Evolutionary conservation across 2,329 filamentous ascomycete species (phyloP), one percentile per base, ranked within the genome.

Genomic region (Penicillium sp.): DNA sequence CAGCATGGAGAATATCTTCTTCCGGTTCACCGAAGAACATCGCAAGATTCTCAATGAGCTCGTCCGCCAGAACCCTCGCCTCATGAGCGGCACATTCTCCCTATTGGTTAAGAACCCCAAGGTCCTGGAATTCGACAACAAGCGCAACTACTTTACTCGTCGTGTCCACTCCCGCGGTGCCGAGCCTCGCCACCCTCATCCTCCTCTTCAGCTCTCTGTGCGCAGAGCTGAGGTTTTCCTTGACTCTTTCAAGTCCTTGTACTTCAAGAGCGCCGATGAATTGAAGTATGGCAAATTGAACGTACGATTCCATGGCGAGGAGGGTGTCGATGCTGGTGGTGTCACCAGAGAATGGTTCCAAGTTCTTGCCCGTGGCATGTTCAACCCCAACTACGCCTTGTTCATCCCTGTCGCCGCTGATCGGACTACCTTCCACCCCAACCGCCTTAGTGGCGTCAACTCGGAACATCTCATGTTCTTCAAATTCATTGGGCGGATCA

Each of bases 271-370:
- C 39, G 91, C 91, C 27, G 92, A 97, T 62, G 95, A 99, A 78
- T 95, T 99, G 86, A 99, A 99, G 78, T 97, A 95, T 72, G 94
- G 95, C 68, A 99, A 99, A 77, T 85, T 99, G 62, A 99, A 92
- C 74, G 96, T 99, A 67, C 88, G 93, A 53, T 99, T 99, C 84
- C 90, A 94, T 66, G 92, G 92, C 34, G 94, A 99, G 78, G 94
- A 99, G 73, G 94, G 95, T 75, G 92, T 99, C 41, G 95, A 99
- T 76, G 94, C 94, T 53, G 95, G 94, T 65, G 94, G 94, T 77
- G 93, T 99, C 46, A 97, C 93, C 38, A 87, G 95, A 70, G 94
- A 99, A 79, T 99, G 95, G 94, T 99, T 99, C 83, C 93, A 97
- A 73, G 93, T 96, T 50, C 88, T 99, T 64, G 88, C 95, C 31